phyloP scores from a whole-genome alignment of 75 land plant genomes.

The Cunninghamia lanceolata region DNA sequence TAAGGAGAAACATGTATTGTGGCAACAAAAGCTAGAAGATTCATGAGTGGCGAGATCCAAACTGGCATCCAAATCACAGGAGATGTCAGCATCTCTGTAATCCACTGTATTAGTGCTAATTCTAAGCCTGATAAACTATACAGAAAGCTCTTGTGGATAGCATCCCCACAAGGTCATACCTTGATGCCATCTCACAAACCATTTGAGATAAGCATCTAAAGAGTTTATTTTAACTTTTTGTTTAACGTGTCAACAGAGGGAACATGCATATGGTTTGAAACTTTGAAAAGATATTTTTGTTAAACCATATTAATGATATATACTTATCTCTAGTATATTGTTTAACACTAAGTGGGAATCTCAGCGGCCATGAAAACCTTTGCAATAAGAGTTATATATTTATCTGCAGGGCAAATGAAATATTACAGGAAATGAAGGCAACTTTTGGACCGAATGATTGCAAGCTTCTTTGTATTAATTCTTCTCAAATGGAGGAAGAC shows the following conservation, averaged over 20 bases:
- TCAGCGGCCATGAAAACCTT: background rate
- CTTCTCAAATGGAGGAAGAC: constrained; percentile 34
- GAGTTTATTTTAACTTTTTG: no score
- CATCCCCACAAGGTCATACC: no score
- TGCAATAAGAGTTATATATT: background rate
- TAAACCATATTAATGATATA: background rate
- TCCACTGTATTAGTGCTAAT: background rate
- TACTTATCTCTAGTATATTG: background rate
- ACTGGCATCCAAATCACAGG: background rate
- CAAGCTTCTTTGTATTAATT: constrained; percentile 78
- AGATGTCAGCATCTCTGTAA: background rate
- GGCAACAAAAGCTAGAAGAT: background rate
- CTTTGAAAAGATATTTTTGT: no score
- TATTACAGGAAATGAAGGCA: constrained; percentile 80
- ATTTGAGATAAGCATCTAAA: no score
- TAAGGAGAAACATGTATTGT: background rate
- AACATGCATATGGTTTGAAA: no score
- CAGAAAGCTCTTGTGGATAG: background rate
- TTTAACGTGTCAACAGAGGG: no score
- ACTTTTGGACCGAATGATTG: constrained; percentile 87
- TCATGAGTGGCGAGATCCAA: background rate
- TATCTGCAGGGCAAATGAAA: constrained; percentile 61
- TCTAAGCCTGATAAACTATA: background rate
- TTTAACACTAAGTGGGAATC: background rate
- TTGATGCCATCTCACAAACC: no score